phyloP scores from a whole-genome alignment of 345 rosid species.

The Durio zibethinus region DNA sequence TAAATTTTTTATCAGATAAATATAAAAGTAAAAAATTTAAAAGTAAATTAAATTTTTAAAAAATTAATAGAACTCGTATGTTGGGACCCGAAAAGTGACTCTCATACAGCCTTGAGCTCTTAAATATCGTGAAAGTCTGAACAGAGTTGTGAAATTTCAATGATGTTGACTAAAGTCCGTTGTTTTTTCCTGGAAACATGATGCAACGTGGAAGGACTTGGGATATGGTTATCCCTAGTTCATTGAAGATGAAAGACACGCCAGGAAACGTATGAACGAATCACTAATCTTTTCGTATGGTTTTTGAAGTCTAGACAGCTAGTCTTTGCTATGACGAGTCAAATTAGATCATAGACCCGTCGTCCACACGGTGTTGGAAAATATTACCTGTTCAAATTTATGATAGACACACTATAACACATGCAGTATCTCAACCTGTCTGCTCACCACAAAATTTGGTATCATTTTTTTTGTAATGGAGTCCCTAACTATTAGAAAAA shows the following conservation, averaged over 20 bases:
- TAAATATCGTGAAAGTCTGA: not conserved
- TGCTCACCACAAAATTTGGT: not conserved
- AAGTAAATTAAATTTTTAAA: too few species aligned
- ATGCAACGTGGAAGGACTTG: not conserved
- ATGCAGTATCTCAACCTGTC: not conserved
- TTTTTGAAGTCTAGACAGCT: not conserved
- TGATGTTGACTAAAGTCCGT: not conserved
- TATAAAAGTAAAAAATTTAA: too few species aligned
- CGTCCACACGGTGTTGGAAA: not conserved
- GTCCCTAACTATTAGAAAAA: not conserved
- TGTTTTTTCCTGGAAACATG: not conserved
- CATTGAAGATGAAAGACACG: not conserved
- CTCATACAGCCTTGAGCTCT: not conserved
- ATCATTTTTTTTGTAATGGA: constrained; percentile 11
- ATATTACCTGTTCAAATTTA: not conserved
- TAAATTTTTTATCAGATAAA: too few species aligned
- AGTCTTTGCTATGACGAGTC: not conserved
- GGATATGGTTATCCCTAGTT: not conserved
- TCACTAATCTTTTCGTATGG: too few species aligned
- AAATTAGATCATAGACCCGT: not conserved
- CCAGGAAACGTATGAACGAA: not conserved
- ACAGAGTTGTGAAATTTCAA: not conserved
- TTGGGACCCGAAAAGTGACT: not conserved
- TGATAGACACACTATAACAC: not conserved
- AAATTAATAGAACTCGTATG: not conserved